Base-by-base conservation (phyloP, 306 rosid genomes). In the Hylodesmum podocarpum region DNA sequence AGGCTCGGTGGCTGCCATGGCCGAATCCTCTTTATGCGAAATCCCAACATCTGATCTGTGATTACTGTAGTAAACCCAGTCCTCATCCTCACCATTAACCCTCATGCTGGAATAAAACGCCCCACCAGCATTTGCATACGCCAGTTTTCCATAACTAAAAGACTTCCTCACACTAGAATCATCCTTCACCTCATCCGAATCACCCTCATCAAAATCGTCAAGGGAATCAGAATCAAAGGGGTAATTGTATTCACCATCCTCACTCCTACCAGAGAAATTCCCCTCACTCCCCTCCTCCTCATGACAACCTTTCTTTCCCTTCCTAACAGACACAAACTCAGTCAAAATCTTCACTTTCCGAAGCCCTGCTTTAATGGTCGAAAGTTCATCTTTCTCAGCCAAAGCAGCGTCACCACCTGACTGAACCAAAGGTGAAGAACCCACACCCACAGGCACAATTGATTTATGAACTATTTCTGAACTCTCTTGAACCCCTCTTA, bases 301-400 rank as follows among this genome's bases (percentile, higher is more conserved):
- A 15, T 71, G 87, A 73, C 85, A 80, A 1, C 93, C 84, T 84
- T 96, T 96, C 59, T 89, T 93, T 0, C 86, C 88, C 71, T 88
- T 96, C 82, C 93, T 83, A 7, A 89, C 25, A 0, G 99, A 88
- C 4, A 96, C 99, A 46, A 89, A 96, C 68, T 92, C 99, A 0
- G 91, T 91, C 69, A 96, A 89, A 66, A 89, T 91, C 85, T 92
- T 96, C 7, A 96, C 99, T 82, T 96, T 93, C 78, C 94, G 85
- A 63, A 96, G 93, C 65, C 99, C 96, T 18, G 99, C 99, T 89
- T 93, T 96, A 46, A 96, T 88, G 2, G 98, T 96, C 44, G 99
- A 96, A 79, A 93, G 84, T 68, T 92, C 99, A 15, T 93, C 99
- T 81, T 93, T 96, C 77, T 93, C 98, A 19, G 77, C 70, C 37